Percentiles rank a stretch among this genome's conserved stretches.
Evolutionary conservation across 2,329 filamentous ascomycete genomes (phyloP).

Genomic region (Beauveria australis): DNA sequence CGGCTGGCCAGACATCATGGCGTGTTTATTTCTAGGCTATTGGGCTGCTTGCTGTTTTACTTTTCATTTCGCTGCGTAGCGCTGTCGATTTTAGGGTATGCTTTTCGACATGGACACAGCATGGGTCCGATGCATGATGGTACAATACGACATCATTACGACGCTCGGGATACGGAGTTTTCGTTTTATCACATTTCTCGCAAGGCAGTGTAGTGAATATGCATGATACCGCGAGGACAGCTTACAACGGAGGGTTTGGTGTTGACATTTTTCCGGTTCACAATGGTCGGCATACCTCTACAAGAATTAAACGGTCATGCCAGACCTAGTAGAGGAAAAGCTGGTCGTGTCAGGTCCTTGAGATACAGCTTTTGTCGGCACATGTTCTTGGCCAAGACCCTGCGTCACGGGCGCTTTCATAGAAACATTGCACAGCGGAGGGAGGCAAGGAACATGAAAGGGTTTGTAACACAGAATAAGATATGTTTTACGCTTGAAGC

Average conservation of each 20-base stretch:
- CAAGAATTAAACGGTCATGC: background rate
- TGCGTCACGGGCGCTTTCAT: background rate
- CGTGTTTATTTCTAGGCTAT: background rate
- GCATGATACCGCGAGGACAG: background rate
- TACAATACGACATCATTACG: slow-evolving; percentile 3
- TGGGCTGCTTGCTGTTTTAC: background rate
- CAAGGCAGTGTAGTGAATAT: background rate
- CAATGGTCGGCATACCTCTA: background rate
- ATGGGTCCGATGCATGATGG: background rate
- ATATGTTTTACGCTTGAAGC: background rate
- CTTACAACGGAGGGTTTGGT: background rate
- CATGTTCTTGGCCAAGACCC: background rate
- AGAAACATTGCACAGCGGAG: background rate
- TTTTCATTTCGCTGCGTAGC: background rate
- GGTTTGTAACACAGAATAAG: background rate
- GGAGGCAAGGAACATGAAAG: background rate
- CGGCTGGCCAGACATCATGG: background rate
- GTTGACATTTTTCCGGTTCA: background rate
- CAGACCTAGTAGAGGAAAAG: background rate
- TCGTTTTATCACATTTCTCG: background rate
- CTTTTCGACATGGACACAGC: background rate
- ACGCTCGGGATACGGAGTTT: slow-evolving; percentile 3
- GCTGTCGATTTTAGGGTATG: background rate
- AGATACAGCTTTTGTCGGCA: background rate
- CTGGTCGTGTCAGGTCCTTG: background rate